phyloP scores from a whole-genome alignment of 352 stramenopile species.

The Pythium volutum region DNA sequence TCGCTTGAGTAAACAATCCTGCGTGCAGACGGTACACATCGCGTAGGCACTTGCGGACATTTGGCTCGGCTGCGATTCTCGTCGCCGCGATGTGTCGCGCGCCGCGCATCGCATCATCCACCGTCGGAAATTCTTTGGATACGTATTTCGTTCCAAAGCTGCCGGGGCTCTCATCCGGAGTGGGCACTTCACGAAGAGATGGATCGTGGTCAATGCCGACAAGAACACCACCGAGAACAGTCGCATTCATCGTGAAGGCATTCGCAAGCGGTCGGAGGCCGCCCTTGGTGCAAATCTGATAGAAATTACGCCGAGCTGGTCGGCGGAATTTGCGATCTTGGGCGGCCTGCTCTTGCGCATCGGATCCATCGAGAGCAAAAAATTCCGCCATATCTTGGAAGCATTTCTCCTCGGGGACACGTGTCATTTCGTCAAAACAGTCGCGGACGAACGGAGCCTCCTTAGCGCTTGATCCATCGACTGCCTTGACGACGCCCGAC shows the following conservation, averaged over 20 bases:
- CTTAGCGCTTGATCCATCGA: slow-evolving; percentile 64
- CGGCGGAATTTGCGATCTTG: slow-evolving; percentile 68
- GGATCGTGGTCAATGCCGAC: slow-evolving; percentile 71
- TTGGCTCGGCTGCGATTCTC: slow-evolving; percentile 81
- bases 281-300: slow-evolving; percentile 87
- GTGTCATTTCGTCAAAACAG: slow-evolving; percentile 78
- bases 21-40: slow-evolving; percentile 82
- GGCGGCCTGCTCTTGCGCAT: slow-evolving; percentile 51
- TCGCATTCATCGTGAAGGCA: slow-evolving; percentile 86
- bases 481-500: slow-evolving; percentile 54
- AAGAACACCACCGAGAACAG: slow-evolving; percentile 75
- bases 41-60: slow-evolving; percentile 80
- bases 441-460: slow-evolving; percentile 79
- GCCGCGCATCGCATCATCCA: slow-evolving; percentile 87
- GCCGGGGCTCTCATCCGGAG: slow-evolving; percentile 67
- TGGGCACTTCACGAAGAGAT: slow-evolving; percentile 61
- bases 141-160: slow-evolving; percentile 74
- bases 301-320: slow-evolving; percentile 81
- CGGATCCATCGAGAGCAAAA: slow-evolving; percentile 73
- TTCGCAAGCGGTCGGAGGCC: slow-evolving; percentile 63
- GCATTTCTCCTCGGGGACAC: slow-evolving; percentile 72
- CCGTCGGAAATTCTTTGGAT: slow-evolving; percentile 79
- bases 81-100: slow-evolving; percentile 86
- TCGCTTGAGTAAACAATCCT: slow-evolving; percentile 72
- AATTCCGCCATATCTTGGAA: slow-evolving; percentile 87